Evolutionary conservation across 2,329 filamentous ascomycete species (phyloP), one percentile per base, ranked within the genome.

Genomic region (Aspergillus oerlinghausenensis): DNA sequence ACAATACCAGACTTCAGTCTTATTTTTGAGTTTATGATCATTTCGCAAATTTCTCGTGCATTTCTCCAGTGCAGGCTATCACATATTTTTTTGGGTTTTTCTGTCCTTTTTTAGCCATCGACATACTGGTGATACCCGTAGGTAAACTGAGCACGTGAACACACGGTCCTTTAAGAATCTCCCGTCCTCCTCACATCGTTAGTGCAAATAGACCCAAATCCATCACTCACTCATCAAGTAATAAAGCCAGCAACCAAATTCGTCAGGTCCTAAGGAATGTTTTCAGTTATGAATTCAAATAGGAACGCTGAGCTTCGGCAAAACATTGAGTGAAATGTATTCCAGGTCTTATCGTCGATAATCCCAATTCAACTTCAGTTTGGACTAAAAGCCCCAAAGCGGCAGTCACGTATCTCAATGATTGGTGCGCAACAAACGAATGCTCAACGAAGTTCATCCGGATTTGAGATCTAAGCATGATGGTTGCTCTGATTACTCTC

Each of bases 11-110:
- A 17, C 32, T 38, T 17, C 32, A 57, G 45, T 7, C 11, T 23
- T 43, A 32, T 54, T 56, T 55, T 55, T 61, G 52, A 62, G 58
- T 51, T 55, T 54, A 50, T 42, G n/a, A 49, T 51, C 26, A 45
- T 56, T 55, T 49, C 49, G 51, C 28, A 38, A 17, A 38, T 52
- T 49, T 54, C 52, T 52, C 43, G 47, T 42, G 38, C 25, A 32
- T 35, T 50, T 50, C n/a, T 50, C 17, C 32, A 17, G 21, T 25
- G 29, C 35, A 43, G 43, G 2, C 11, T 47, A 47, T 52, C 21
- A 28, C 14, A 28, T 7, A 19, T 38, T 42, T 49, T 54, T 49
- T 38, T 29, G n/a, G 17, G 28, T 19, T 23, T 49, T 47, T 53
- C 2, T 17, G n/a, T 26, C 17, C 21, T 35, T 35, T 19, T 5